phyloP scores from a whole-genome alignment of 164 flowering plant genomes.

The Litsea cubeba region DNA sequence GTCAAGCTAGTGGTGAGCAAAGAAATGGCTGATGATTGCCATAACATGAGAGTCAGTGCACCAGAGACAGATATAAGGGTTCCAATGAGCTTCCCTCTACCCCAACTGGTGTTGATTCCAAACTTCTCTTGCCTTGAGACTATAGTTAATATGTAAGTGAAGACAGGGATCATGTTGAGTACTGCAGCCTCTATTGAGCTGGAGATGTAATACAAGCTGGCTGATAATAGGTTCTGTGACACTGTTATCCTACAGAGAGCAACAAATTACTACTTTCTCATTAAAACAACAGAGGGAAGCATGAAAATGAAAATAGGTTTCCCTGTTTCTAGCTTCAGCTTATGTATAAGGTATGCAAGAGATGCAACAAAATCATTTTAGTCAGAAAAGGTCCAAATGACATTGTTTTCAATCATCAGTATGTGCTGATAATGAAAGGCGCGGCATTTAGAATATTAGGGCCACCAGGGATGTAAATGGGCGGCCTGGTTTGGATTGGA shows the following conservation, averaged over 20 bases:
- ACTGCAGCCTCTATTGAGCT: conserved; percentile 8
- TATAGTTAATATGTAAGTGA: conserved; percentile 1
- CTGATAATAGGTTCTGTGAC: conserved; percentile 5
- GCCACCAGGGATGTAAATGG: no score
- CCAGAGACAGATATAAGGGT: conserved; percentile 10
- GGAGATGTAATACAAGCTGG: conserved; percentile 5
- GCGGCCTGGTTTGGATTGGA: no score
- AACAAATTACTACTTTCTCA: no score
- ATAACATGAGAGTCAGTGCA: conserved; percentile 6
- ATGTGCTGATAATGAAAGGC: no score
- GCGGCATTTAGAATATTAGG: no score
- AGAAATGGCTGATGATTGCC: conserved; percentile 5
- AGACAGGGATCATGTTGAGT: conserved; percentile 6
- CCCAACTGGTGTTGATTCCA: conserved; percentile 3
- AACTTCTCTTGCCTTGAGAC: conserved; percentile 3
- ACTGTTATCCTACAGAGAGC: conserved; percentile 6
- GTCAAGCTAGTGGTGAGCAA: not conserved
- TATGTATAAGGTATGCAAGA: not conserved
- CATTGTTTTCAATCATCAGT: no score
- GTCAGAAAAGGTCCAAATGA: not conserved
- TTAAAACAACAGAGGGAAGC: not conserved
- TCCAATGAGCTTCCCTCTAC: conserved; percentile 8
- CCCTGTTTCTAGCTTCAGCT: not conserved
- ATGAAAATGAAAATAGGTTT: not conserved
- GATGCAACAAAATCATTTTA: not conserved